Evolutionary conservation across 495 filamentous ascomycete species (phyloP).

Genomic region (Evernia prunastri): DNA sequence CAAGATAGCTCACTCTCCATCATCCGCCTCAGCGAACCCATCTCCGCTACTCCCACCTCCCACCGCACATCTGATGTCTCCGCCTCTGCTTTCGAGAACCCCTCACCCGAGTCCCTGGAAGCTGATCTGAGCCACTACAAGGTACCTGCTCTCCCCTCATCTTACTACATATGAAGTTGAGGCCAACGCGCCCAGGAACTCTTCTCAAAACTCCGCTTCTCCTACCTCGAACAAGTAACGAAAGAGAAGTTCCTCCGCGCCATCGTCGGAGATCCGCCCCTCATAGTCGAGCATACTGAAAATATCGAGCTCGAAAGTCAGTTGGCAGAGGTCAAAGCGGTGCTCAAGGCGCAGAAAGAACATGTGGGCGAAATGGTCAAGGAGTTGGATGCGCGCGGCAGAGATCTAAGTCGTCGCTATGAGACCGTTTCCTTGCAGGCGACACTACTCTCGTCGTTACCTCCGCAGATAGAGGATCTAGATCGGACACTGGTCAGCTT

Average conservation of each 20-base stretch:
- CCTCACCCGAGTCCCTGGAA: slow-evolving; percentile 68
- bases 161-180: background rate
- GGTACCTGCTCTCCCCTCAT: slow-evolving; percentile 31
- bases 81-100: slow-evolving; percentile 53
- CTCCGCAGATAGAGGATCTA: slow-evolving; percentile 54
- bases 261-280: slow-evolving; percentile 84
- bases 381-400: slow-evolving; percentile 62
- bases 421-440: slow-evolving; percentile 59
- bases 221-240: slow-evolving; percentile 73
- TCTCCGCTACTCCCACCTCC: slow-evolving; percentile 44
- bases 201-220: slow-evolving; percentile 93
- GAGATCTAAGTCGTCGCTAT: slow-evolving; percentile 53
- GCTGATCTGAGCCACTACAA: slow-evolving; percentile 87
- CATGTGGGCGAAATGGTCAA: slow-evolving; percentile 67
- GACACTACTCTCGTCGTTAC: slow-evolving; percentile 51
- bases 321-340: slow-evolving; percentile 64
- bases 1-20: slow-evolving; percentile 53
- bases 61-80: slow-evolving; percentile 68
- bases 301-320: slow-evolving; percentile 72
- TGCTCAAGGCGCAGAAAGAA: slow-evolving; percentile 68
- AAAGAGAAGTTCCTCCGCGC: slow-evolving; percentile 96
- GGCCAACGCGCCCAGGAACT: slow-evolving; percentile 54
- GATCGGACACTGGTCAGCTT: slow-evolving; percentile 34
- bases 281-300: slow-evolving; percentile 73
- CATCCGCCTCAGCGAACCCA: slow-evolving; percentile 68